Base-by-base conservation (phyloP, 1,284 basidiomycete species). In the Leccinum subspadiceum region DNA sequence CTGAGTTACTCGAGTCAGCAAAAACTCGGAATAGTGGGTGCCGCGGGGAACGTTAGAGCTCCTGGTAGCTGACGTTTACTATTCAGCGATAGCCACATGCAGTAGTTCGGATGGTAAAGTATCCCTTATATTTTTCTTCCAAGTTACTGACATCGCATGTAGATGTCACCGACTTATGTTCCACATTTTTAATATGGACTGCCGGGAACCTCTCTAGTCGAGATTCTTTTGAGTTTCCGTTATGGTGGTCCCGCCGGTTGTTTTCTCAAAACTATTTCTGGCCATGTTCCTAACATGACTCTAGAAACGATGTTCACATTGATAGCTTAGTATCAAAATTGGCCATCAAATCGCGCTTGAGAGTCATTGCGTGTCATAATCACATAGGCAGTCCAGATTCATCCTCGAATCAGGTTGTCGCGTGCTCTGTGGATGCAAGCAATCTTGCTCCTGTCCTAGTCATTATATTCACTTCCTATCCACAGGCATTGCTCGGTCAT, bases 401-500 rank as follows among this genome's bases (percentile, higher is more conserved):
- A 72, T 59, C 64, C 55, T 65, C 68, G 50, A 74, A 73, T 29
- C 76, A 80, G 63, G 70, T 79, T 39, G 64, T 79, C 52, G 66
- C 81, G 29, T 70, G 72, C 15, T 67, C 76, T 41, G 67, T 74
- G 9, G 70, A 73, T 58, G 80, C 77, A 61, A 74, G 73, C 68
- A 29, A 57, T 51, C 58, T 59, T 24, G 53, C 22, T 54, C 35
- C 44, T 46, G 52, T 44, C 29, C 26, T 60, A 53, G 7, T 59
- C 53, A 53, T 48, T 46, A 22, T 48, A 46, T 56, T 68, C 51
- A 69, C 54, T 41, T 39, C 20, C 44, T 54, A 48, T 57, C 33
- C 17, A 35, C 56, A 78, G 76, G 63, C 67, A 58, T 66, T 76
- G 54, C 62, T 70, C 17, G 67, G 68, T 50, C 73, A 70, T 29